phyloP scores from a whole-genome alignment of 805 yeast species.

The Candida montana region DNA sequence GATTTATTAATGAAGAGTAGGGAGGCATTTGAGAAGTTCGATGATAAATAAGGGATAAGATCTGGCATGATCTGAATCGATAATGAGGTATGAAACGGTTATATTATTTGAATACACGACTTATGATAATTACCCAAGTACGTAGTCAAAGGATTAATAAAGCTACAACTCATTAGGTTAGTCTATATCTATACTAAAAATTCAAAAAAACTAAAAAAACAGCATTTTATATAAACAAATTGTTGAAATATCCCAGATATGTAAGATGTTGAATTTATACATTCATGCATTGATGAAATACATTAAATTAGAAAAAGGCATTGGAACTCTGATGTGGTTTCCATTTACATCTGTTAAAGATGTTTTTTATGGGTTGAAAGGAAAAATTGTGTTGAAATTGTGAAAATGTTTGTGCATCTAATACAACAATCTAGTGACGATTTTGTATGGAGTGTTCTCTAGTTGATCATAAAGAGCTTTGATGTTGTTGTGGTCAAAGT shows the following conservation, averaged over 20 bases:
- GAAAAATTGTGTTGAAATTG: not conserved
- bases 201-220: too few species aligned
- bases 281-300: too few species aligned
- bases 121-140: not conserved
- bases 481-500: slow-evolving; percentile 77
- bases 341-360: slow-evolving; percentile 8
- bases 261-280: not conserved
- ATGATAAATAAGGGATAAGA: not conserved
- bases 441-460: slow-evolving; percentile 84
- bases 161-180: too few species aligned
- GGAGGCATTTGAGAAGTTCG: slow-evolving; percentile 14
- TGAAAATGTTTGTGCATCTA: slow-evolving; percentile 31
- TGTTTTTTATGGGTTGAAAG: not conserved
- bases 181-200: too few species aligned
- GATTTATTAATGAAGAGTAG: slow-evolving; percentile 38
- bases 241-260: slow-evolving; percentile 12
- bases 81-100: too few species aligned
- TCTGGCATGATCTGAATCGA: too few species aligned
- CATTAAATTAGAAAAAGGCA: not conserved
- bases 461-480: slow-evolving; percentile 78
- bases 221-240: not conserved
- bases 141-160: too few species aligned
- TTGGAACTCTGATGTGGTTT: not conserved
- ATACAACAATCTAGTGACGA: slow-evolving; percentile 85
- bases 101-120: not conserved